A percentile compares a stretch with the other conserved stretches of the same genome.
These are phyloP conservation scores for Calonectria leucothoes DNA, from an alignment of 2,329 filamentous ascomycete species.

Conservation along the genomic window DNA sequence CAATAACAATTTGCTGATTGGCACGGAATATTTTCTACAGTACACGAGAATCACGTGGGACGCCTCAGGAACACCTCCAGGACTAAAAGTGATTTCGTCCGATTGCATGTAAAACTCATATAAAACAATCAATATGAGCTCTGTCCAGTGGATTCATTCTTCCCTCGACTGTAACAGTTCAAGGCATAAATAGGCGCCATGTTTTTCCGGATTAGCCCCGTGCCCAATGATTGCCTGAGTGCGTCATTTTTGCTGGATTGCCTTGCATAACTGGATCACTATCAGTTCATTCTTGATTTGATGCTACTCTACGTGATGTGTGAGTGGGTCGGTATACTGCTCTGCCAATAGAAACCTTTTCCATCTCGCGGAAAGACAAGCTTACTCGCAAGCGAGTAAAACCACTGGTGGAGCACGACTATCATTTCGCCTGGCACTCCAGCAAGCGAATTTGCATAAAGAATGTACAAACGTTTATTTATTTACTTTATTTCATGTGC, in stretches of 20 bases:
- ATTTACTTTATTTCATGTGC: background rate
- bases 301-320: background rate
- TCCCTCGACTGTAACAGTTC: background rate
- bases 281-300: background rate
- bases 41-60: background rate
- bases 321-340: background rate
- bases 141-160: background rate
- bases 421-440: background rate
- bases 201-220: background rate
- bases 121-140: background rate
- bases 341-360: background rate
- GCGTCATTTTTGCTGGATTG: background rate
- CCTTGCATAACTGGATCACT: background rate
- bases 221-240: background rate
- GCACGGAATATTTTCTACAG: background rate
- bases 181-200: background rate
- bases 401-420: background rate
- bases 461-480: background rate
- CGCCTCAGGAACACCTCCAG: too few relatives aligned
- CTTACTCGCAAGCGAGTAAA: background rate
- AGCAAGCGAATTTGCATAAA: background rate
- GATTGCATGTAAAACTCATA: too few relatives aligned
- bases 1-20: background rate
- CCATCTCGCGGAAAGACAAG: background rate
- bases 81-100: background rate